Percentiles rank a stretch among this genome's conserved stretches.
Conservation (phyloP, 306 rosid genomes). For the Crotalaria pallida region DNA sequence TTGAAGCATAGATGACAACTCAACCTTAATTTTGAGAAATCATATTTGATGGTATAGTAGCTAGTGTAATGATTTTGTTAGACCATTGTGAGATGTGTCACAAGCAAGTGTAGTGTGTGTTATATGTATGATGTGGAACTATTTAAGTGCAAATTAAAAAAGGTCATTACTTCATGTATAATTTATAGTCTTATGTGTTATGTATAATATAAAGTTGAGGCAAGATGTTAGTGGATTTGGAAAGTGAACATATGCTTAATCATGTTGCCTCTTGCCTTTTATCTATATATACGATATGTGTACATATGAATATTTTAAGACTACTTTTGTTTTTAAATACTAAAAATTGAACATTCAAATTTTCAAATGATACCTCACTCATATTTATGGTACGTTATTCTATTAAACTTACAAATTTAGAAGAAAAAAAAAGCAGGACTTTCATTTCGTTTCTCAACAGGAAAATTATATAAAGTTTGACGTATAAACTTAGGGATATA, state of each 20-base stretch:
- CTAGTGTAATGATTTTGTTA: conserved; percentile 25
- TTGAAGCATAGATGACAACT: conserved; percentile 29
- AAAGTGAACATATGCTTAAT: conserved; percentile 19
- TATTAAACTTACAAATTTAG: too few relatives aligned
- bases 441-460: too few relatives aligned
- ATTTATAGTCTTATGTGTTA: background rate
- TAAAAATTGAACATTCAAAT: too few relatives aligned
- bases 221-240: conserved; percentile 16
- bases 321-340: too few relatives aligned
- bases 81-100: background rate
- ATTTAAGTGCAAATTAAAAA: too few relatives aligned
- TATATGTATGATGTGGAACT: conserved; percentile 8
- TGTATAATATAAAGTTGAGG: background rate
- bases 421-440: too few relatives aligned
- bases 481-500: too few relatives aligned
- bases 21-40: conserved; percentile 12
- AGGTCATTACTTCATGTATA: background rate
- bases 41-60: background rate
- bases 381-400: too few relatives aligned
- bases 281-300: too few relatives aligned
- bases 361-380: too few relatives aligned
- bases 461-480: too few relatives aligned
- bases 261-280: conserved; percentile 15
- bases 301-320: too few relatives aligned
- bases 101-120: background rate